Evolutionary conservation across 139 green algal species (phyloP), one percentile per base, ranked within the genome.

Genomic region (Edaphochlamys debaryana): DNA sequence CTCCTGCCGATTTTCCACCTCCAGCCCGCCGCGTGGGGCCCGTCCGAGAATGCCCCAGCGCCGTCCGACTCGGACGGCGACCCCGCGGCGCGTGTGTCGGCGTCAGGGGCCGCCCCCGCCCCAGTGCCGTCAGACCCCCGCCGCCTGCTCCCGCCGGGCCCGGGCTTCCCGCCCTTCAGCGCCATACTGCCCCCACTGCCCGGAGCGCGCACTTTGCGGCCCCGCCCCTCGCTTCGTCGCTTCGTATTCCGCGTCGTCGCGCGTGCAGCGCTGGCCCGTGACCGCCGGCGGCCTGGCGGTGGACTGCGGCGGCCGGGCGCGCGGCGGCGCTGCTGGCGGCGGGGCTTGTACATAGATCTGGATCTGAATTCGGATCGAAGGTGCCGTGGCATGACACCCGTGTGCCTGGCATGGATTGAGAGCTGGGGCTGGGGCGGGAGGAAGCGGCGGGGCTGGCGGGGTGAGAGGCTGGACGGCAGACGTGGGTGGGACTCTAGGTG

Each of bases 261-360:
- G 38, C 30, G 45, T 8, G 32, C n/a, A 30, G 34, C 1, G 29
- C 34, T 84, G 78, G 78, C 78, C 78, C 0, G 78, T 84, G 4
- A 76, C 66, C 36, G 19, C 13, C 0, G 37, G n/a, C n/a, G n/a
- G 17, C 0, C 5, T 84, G 34, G 78, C 78, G 17, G 67, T 45
- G 11, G 78, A 75, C 17, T 84, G 78, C 50, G 78, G 78, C 32
- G 15, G 48, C 2, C 78, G 78, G 3, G n/a, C n/a, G n/a, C n/a
- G 78, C 78, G 2, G 29, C n/a, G 38, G 29, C 37, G 36, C 66
- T 84, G 45, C 48, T 86, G 64, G 62, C n/a, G 34, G 69, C n/a
- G 25, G 81, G n/a, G n/a, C n/a, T n/a, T n/a, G n/a, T n/a, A n/a
- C n/a, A n/a, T n/a, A n/a, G n/a, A n/a, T n/a, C n/a, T n/a, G n/a